These are phyloP conservation scores for Incumbomyces lentus DNA, from an alignment of 2,329 filamentous ascomycete species.

Conservation along the genomic window DNA sequence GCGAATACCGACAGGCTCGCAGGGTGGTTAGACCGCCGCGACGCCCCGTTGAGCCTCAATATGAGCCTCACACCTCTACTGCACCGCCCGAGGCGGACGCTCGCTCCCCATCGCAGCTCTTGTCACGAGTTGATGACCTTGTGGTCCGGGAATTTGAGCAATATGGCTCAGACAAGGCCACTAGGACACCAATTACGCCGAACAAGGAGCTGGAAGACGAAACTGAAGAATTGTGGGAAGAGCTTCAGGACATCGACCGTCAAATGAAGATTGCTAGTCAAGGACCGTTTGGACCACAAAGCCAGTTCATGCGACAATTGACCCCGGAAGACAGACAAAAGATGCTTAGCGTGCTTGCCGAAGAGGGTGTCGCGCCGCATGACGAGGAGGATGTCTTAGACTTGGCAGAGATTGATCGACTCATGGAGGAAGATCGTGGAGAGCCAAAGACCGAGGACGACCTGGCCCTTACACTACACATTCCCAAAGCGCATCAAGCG, in stretches of 20 bases:
- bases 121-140: slow-evolving; percentile 22
- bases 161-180: slow-evolving; percentile 27
- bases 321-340: slow-evolving; percentile 32
- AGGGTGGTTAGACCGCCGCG: slow-evolving; percentile 9
- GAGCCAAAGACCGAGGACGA: slow-evolving; percentile 5
- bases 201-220: slow-evolving; percentile 31
- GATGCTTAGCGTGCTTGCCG: slow-evolving; percentile 34
- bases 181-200: slow-evolving; percentile 28
- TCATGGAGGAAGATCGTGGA: slow-evolving; percentile 15
- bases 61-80: too few relatives aligned
- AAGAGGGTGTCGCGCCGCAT: slow-evolving; percentile 24
- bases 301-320: slow-evolving; percentile 33
- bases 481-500: slow-evolving; percentile 27
- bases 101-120: slow-evolving; percentile 4
- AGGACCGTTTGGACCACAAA: slow-evolving; percentile 34
- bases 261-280: slow-evolving; percentile 32
- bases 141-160: slow-evolving; percentile 37
- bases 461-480: slow-evolving; percentile 26
- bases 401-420: slow-evolving; percentile 32
- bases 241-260: slow-evolving; percentile 30
- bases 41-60: too few relatives aligned
- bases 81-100: too few relatives aligned
- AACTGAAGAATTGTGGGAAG: slow-evolving; percentile 26
- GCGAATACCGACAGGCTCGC: slow-evolving; percentile 14
- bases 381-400: slow-evolving; percentile 29